Conservation (phyloP, 768 basidiomycete genomes). For the Arthromyces matolae region DNA sequence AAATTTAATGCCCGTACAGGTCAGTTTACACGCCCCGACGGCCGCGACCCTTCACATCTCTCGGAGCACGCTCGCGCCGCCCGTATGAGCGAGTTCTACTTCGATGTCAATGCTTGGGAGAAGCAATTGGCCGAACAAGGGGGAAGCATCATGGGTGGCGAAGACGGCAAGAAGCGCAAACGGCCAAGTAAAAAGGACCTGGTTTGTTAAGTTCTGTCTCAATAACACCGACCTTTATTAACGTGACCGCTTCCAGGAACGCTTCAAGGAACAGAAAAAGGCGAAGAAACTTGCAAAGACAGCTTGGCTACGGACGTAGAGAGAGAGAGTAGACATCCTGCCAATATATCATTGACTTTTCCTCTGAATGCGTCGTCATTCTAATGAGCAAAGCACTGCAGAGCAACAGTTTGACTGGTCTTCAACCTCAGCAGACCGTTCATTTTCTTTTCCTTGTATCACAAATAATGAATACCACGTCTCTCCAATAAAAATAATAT, state of each 20-base stretch:
- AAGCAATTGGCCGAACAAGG: constrained; percentile 53
- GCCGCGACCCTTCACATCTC: constrained; percentile 70
- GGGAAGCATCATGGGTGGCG: constrained; percentile 32
- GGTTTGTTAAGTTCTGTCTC: constrained; percentile 43
- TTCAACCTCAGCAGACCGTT: too few relatives aligned
- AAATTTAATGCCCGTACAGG: constrained; percentile 84
- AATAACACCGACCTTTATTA: background rate
- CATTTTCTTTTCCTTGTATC: too few relatives aligned
- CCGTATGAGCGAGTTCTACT: constrained; percentile 87
- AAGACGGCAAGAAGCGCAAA: constrained; percentile 69
- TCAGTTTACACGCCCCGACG: constrained; percentile 61
- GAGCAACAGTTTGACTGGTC: too few relatives aligned
- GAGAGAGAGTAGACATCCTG: too few relatives aligned
- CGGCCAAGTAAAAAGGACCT: constrained; percentile 79
- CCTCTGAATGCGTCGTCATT: too few relatives aligned
- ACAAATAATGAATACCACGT: too few relatives aligned
- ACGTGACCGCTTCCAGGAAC: constrained; percentile 48
- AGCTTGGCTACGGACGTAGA: constrained; percentile 75
- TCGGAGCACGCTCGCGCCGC: constrained; percentile 79
- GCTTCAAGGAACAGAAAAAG: constrained; percentile 79
- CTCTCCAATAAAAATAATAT: too few relatives aligned
- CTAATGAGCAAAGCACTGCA: too few relatives aligned
- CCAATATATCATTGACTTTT: too few relatives aligned
- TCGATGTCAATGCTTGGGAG: constrained; percentile 82
- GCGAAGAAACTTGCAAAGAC: constrained; percentile 85